Conservation (phyloP, 2,329 filamentous ascomycete species). For the Teratosphaeriaceae sp. region DNA sequence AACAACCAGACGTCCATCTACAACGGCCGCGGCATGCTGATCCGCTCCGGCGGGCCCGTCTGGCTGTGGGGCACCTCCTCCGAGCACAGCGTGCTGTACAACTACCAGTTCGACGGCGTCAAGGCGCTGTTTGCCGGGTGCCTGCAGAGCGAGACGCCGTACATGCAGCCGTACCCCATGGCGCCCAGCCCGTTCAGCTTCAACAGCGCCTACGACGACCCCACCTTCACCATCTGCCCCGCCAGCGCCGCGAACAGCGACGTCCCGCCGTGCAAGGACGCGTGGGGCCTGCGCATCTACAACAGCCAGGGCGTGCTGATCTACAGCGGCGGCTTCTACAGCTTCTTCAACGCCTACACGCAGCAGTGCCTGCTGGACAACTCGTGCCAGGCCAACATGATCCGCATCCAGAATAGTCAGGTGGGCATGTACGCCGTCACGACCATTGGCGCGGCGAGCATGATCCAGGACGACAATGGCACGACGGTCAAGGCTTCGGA, state of each 20-base stretch:
- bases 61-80: conserved; percentile 50
- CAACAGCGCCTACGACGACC: conserved; percentile 38
- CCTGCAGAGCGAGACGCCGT: conserved; percentile 52
- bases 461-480: conserved; percentile 37
- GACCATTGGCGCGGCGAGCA: conserved; percentile 45
- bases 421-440: conserved; percentile 42
- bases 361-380: conserved; percentile 42
- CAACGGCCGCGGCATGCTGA: conserved; percentile 40
- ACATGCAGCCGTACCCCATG: conserved; percentile 46
- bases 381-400: conserved; percentile 48
- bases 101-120: conserved; percentile 46
- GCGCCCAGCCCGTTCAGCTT: conserved; percentile 50
- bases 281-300: conserved; percentile 40
- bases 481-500: conserved; percentile 34
- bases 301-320: conserved; percentile 35
- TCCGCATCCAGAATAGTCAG: conserved; percentile 37
- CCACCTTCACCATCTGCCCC: conserved; percentile 33
- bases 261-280: conserved; percentile 30
- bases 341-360: conserved; percentile 54
- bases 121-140: conserved; percentile 45
- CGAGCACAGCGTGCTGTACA: conserved; percentile 50
- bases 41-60: conserved; percentile 41
- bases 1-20: conserved; percentile 31
- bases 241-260: conserved; percentile 8
- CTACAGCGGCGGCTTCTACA: conserved; percentile 48